Percentiles rank a stretch among this genome's conserved stretches.
Conservation (phyloP, 2,329 filamentous ascomycete species). For the Myriosclerotinia curreyana region DNA sequence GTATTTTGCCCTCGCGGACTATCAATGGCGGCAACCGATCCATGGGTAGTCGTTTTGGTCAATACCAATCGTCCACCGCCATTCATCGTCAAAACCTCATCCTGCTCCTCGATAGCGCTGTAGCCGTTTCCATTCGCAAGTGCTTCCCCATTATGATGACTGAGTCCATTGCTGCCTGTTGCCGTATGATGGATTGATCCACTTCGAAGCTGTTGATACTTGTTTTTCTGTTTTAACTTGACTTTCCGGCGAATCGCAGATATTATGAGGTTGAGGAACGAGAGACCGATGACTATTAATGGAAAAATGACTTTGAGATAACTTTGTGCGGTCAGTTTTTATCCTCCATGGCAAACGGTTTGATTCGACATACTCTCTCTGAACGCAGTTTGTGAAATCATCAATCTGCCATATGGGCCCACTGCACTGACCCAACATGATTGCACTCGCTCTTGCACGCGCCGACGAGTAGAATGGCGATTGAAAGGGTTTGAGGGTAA, state of each 20-base stretch:
- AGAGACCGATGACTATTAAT: constrained; percentile 65
- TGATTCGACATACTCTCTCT: constrained; percentile 60
- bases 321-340: constrained; percentile 44
- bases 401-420: constrained; percentile 55
- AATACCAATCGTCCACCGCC: constrained; percentile 58
- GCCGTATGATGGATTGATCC: constrained; percentile 42
- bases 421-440: constrained; percentile 36
- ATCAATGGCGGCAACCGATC: constrained; percentile 68
- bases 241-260: constrained; percentile 55
- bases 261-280: constrained; percentile 62
- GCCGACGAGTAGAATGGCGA: not conserved
- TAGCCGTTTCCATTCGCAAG: constrained; percentile 37
- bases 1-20: constrained; percentile 70
- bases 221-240: constrained; percentile 50
- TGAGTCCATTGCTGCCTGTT: constrained; percentile 26
- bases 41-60: constrained; percentile 58
- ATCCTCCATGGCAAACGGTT: too few relatives aligned
- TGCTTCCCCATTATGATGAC: not conserved
- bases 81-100: constrained; percentile 54
- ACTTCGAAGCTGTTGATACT: constrained; percentile 56
- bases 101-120: constrained; percentile 48
- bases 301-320: constrained; percentile 81
- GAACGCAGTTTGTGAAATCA: constrained; percentile 63
- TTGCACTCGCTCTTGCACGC: not conserved
- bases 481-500: not conserved